A percentile compares a stretch with the other conserved stretches of the same genome.
Evolutionary conservation across 805 yeast genomes (phyloP).

Genomic region (Saccharomycopsis schoenii): DNA sequence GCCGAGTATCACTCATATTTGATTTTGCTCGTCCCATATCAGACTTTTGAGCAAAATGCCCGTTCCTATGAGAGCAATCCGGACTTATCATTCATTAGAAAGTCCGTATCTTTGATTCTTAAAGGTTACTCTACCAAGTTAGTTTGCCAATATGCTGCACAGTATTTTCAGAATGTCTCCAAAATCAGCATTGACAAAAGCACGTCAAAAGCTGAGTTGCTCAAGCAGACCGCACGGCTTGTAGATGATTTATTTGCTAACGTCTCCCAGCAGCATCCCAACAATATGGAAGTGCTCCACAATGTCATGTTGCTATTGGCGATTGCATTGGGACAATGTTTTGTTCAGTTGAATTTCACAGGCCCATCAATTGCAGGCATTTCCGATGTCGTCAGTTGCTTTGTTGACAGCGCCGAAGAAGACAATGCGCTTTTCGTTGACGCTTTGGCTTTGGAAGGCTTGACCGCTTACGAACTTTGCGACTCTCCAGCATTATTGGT

Average conservation of each 20-base stretch:
- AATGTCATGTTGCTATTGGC: constrained; percentile 29
- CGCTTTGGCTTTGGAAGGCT: constrained; percentile 51
- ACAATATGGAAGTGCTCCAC: background rate
- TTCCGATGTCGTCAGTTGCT: constrained; percentile 10
- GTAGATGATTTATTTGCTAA: background rate
- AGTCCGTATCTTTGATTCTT: constrained; percentile 16
- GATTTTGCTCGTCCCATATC: constrained; percentile 7
- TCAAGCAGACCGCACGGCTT: background rate
- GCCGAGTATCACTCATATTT: constrained; percentile 2
- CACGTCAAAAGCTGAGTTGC: background rate
- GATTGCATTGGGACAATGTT: constrained; percentile 54
- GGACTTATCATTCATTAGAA: background rate
- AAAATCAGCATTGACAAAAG: constrained; percentile 4
- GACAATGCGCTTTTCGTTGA: background rate
- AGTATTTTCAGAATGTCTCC: constrained; percentile 10
- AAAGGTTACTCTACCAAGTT: constrained; percentile 21
- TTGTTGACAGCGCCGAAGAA: constrained; percentile 1
- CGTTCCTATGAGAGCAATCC: background rate
- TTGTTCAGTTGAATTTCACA: constrained; percentile 68
- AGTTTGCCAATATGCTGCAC: background rate
- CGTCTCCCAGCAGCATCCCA: background rate
- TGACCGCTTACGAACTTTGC: constrained; percentile 54
- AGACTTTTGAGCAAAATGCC: constrained; percentile 1
- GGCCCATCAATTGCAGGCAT: constrained; percentile 52
- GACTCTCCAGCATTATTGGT: constrained; percentile 39